A percentile compares a stretch with the other conserved stretches of the same genome.
These are phyloP conservation scores for Colletotrichum camelliae DNA, from an alignment of 2,329 filamentous ascomycete species.

Conservation along the genomic window DNA sequence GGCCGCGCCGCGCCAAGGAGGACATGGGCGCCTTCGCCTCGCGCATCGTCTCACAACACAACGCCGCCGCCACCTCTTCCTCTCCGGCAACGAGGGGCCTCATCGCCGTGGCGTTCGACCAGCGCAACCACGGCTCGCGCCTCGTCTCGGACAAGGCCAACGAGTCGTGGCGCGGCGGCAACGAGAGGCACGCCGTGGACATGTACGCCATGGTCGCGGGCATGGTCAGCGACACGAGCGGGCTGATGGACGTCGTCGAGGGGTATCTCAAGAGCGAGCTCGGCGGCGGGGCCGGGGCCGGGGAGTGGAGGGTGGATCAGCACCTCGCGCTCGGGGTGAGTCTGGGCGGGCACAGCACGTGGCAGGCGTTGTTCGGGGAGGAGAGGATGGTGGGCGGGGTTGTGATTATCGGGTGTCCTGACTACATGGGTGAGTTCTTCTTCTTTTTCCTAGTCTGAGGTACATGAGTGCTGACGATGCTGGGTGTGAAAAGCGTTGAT, in stretches of 20 bases:
- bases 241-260: conserved; percentile 79
- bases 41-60: conserved; percentile 56
- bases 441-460: background rate
- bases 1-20: conserved; percentile 73
- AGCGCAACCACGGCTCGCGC: conserved; percentile 87
- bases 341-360: conserved; percentile 85
- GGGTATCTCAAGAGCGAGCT: conserved; percentile 71
- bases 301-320: conserved; percentile 51
- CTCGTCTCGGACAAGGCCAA: conserved; percentile 73
- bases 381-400: conserved; percentile 79
- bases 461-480: background rate
- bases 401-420: conserved; percentile 86
- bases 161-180: conserved; percentile 79
- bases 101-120: conserved; percentile 86
- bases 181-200: conserved; percentile 83
- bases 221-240: conserved; percentile 76
- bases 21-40: conserved; percentile 79
- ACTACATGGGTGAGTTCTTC: conserved; percentile 69
- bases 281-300: background rate
- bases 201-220: conserved; percentile 83
- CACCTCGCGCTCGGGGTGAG: conserved; percentile 84
- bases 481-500: conserved; percentile 60
- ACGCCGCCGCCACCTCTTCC: background rate
- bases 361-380: conserved; percentile 83
- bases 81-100: conserved; percentile 57